Evolutionary conservation across 257 asterid genomes (phyloP).

Genomic region (Misopates orontium): DNA sequence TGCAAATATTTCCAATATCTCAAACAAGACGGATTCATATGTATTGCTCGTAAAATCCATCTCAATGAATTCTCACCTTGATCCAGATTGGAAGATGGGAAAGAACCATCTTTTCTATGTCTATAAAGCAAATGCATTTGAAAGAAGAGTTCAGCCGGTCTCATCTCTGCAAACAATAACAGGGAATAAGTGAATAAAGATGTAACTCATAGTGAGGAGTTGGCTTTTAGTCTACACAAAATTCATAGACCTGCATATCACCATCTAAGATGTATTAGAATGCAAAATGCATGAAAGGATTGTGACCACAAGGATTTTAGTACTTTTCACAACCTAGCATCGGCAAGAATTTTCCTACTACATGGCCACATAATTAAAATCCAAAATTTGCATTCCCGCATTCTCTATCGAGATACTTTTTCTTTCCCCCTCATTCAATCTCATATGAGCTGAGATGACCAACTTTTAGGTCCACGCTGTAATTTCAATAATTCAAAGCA

Average conservation of each 20-base stretch:
- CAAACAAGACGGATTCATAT: slow-evolving; percentile 72
- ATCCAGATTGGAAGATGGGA: slow-evolving; percentile 28
- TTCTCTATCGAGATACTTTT: too few relatives aligned
- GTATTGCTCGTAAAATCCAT: slow-evolving; percentile 78
- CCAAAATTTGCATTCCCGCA: too few relatives aligned
- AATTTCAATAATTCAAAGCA: too few relatives aligned
- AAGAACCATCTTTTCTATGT: slow-evolving; percentile 32
- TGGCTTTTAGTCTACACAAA: slow-evolving; percentile 1
- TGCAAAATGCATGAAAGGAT: too few relatives aligned
- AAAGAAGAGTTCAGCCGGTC: slow-evolving; percentile 84
- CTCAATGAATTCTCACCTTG: slow-evolving; percentile 37
- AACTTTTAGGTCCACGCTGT: too few relatives aligned
- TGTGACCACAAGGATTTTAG: too few relatives aligned
- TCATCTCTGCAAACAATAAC: slow-evolving; percentile 51
- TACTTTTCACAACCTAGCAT: too few relatives aligned
- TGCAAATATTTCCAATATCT: slow-evolving; percentile 84
- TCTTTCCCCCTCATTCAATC: too few relatives aligned
- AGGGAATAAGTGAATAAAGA: slow-evolving; percentile 4
- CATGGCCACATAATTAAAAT: too few relatives aligned
- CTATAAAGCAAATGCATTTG: slow-evolving; percentile 77
- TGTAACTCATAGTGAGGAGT: neutral
- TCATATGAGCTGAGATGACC: too few relatives aligned
- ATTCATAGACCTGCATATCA: slow-evolving; percentile 15
- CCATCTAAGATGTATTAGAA: too few relatives aligned
- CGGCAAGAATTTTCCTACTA: too few relatives aligned